These are phyloP conservation scores for Circinella umbellata DNA, from an alignment of 371 early-diverging fungal species.

Conservation along the genomic window DNA sequence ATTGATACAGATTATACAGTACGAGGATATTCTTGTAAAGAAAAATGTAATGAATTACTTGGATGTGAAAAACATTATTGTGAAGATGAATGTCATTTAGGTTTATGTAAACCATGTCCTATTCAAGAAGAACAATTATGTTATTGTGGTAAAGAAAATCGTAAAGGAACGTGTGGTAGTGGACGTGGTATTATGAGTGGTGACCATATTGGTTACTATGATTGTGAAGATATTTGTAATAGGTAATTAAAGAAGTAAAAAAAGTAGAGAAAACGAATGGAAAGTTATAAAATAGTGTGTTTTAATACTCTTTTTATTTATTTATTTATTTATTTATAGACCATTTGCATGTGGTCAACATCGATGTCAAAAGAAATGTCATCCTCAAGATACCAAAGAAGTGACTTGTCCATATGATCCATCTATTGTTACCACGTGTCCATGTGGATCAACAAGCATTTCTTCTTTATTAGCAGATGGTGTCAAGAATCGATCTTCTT, in stretches of 20 bases:
- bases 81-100: conserved; percentile 68
- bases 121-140: conserved; percentile 63
- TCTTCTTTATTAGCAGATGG: conserved; percentile 34
- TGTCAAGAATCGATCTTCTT: conserved; percentile 48
- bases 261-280: too few relatives aligned
- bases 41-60: conserved; percentile 69
- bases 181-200: conserved; percentile 44
- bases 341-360: conserved; percentile 79
- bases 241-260: conserved; percentile 33
- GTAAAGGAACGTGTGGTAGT: conserved; percentile 64
- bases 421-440: conserved; percentile 66
- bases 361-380: conserved; percentile 76
- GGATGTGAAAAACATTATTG: conserved; percentile 79
- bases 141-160: conserved; percentile 72
- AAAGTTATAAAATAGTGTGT: too few relatives aligned
- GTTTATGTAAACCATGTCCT: conserved; percentile 71
- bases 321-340: conserved; percentile 26
- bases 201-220: conserved; percentile 59
- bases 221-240: conserved; percentile 66
- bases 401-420: conserved; percentile 80
- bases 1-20: conserved; percentile 67
- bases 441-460: conserved; percentile 74
- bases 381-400: conserved; percentile 55
- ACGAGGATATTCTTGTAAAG: conserved; percentile 67
- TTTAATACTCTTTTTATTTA: too few relatives aligned